phyloP scores from a whole-genome alignment of 805 yeast species.

The Kodamaea restingae region DNA sequence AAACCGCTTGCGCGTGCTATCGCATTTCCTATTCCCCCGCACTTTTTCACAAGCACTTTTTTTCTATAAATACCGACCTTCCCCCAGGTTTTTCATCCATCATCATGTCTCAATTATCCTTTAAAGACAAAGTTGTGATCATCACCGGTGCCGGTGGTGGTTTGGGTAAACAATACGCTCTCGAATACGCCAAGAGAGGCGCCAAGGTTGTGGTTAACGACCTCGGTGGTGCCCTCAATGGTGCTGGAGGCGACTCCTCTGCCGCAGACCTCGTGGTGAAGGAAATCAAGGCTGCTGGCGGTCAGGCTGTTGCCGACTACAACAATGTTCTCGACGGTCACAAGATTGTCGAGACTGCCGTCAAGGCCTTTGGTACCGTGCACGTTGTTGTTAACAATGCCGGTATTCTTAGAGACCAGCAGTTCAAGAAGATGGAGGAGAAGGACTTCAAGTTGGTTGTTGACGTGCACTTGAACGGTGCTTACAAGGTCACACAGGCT shows the following conservation, averaged over 20 bases:
- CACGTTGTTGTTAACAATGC: conserved; percentile 92
- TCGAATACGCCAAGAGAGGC: conserved; percentile 83
- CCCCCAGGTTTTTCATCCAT: background rate
- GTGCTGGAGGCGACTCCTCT: conserved; percentile 67
- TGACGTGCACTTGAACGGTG: conserved; percentile 87
- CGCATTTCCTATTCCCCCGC: no score
- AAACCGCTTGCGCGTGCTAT: no score
- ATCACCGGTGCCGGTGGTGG: conserved; percentile 99
- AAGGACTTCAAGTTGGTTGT: conserved; percentile 74
- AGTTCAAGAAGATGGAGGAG: conserved; percentile 81
- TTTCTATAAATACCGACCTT: conserved; percentile 2
- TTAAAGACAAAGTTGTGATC: conserved; percentile 83
- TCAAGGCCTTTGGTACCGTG: conserved; percentile 81
- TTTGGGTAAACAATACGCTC: conserved; percentile 81
- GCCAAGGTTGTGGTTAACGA: conserved; percentile 96
- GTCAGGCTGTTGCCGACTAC: conserved; percentile 89
- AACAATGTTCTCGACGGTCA: conserved; percentile 87
- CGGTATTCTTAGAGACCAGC: conserved; percentile 85
- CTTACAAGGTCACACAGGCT: conserved; percentile 76
- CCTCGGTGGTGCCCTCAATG: conserved; percentile 78
- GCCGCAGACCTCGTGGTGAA: conserved; percentile 91
- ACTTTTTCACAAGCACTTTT: conserved; percentile 8
- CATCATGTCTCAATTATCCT: conserved; percentile 37
- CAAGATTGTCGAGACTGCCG: conserved; percentile 79
- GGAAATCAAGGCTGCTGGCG: conserved; percentile 73